phyloP scores from a whole-genome alignment of 371 early-diverging fungal species.

The Thermomucor indicae-seudaticae region DNA sequence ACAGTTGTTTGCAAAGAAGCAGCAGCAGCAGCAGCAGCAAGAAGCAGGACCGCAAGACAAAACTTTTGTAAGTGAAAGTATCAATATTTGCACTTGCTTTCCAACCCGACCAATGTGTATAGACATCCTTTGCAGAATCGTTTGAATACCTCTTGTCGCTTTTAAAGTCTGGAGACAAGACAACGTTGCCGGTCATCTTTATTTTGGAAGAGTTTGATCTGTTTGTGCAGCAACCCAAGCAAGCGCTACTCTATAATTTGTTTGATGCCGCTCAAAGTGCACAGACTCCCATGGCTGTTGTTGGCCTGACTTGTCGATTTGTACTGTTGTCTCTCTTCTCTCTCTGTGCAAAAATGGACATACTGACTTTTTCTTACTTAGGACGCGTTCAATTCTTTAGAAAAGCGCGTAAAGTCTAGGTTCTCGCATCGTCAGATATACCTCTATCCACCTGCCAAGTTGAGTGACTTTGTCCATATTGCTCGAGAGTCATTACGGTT shows the following conservation, averaged over 20 bases:
- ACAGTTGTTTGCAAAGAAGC: conserved; percentile 56
- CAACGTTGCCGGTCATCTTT: conserved; percentile 71
- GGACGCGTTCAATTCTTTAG: conserved; percentile 81
- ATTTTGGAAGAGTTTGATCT: conserved; percentile 89
- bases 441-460: conserved; percentile 53
- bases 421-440: conserved; percentile 87
- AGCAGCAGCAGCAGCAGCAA: conserved; percentile 8
- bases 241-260: conserved; percentile 87
- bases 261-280: conserved; percentile 88
- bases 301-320: conserved; percentile 81
- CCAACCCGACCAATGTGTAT: not conserved
- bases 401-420: conserved; percentile 93
- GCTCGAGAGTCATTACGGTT: conserved; percentile 44
- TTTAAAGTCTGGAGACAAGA: conserved; percentile 53
- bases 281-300: conserved; percentile 79
- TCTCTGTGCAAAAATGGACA: too few species aligned
- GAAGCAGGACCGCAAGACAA: conserved; percentile 3
- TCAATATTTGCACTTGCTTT: not conserved
- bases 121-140: conserved; percentile 66
- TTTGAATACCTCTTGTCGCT: conserved; percentile 59
- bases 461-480: conserved; percentile 56
- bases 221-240: conserved; percentile 86
- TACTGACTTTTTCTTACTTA: too few species aligned
- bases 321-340: conserved; percentile 33
- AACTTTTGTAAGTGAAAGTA: conserved; percentile 23